phyloP scores from a whole-genome alignment of 495 filamentous ascomycete genomes.

The Xylaria venustula region DNA sequence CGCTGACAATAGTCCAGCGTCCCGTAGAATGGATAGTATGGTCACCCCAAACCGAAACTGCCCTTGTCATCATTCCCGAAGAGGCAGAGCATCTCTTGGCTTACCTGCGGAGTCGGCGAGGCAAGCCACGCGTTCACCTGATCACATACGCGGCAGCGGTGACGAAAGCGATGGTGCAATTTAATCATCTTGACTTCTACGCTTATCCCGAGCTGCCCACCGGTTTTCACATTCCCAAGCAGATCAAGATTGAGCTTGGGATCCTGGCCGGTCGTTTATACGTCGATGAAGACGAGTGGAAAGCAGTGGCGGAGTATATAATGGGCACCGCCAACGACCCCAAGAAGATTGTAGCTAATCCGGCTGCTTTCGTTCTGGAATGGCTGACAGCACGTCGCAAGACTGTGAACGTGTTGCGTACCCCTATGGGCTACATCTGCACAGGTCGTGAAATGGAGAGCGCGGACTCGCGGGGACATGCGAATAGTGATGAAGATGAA shows the following conservation, averaged over 20 bases:
- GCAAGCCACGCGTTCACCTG: slow-evolving; percentile 29
- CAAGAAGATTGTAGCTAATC: background rate
- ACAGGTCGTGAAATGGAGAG: background rate
- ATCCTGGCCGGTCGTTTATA: background rate
- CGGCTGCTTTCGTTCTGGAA: background rate
- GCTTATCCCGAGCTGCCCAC: slow-evolving; percentile 43
- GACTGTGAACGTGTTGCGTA: background rate
- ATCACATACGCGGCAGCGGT: slow-evolving; percentile 53
- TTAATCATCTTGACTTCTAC: slow-evolving; percentile 51
- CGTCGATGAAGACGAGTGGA: background rate
- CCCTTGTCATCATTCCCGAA: slow-evolving; percentile 52
- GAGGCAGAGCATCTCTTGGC: slow-evolving; percentile 54
- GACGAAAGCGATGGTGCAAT: slow-evolving; percentile 50
- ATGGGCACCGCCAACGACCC: background rate
- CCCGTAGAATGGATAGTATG: slow-evolving; percentile 40
- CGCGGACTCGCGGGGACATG: background rate
- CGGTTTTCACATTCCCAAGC: slow-evolving; percentile 29
- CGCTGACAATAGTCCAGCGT: slow-evolving; percentile 26
- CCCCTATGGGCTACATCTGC: background rate
- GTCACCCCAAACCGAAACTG: slow-evolving; percentile 29
- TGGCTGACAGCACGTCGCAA: background rate
- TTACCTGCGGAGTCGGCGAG: slow-evolving; percentile 24
- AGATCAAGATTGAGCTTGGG: slow-evolving; percentile 37
- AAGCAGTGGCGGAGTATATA: background rate
- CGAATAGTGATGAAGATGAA: background rate